Evolutionary conservation across 345 rosid genomes (phyloP).

Genomic region (Euphorbia lathyris): DNA sequence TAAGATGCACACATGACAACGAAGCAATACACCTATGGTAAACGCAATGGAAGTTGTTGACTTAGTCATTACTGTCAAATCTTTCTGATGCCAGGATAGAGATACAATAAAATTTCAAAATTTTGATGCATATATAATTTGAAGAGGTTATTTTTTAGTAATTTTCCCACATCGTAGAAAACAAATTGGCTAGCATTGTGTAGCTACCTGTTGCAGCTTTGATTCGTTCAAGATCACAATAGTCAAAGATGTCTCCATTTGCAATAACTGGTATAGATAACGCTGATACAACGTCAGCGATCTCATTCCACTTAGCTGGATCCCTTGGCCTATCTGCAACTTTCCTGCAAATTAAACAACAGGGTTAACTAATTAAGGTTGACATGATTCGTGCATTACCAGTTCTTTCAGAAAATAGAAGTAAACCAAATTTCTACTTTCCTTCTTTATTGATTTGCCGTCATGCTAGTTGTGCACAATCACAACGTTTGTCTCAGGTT

Average conservation of each 20-base stretch:
- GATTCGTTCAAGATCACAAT: constrained; percentile 62
- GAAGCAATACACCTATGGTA: background rate
- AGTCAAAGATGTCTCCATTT: constrained; percentile 88
- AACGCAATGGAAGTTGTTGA: background rate
- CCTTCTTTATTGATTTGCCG: background rate
- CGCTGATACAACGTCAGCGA: constrained; percentile 74
- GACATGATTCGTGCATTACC: background rate
- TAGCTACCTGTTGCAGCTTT: constrained; percentile 69
- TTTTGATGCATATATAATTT: background rate
- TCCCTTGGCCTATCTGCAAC: constrained; percentile 86
- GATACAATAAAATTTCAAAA: background rate
- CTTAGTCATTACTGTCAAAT: background rate
- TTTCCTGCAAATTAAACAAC: constrained; percentile 49
- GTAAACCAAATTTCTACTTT: too few relatives aligned
- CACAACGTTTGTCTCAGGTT: background rate
- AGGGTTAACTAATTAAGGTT: constrained; percentile 6
- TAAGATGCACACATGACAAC: background rate
- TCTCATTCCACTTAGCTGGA: constrained; percentile 93
- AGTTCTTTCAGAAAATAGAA: too few relatives aligned
- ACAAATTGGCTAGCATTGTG: background rate
- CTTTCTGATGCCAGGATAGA: background rate
- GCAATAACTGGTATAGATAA: constrained; percentile 92
- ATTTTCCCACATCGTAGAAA: background rate
- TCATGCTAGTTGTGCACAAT: background rate
- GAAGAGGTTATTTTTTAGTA: background rate